These are phyloP conservation scores for Ceratobasidium sp. DNA, from an alignment of 1,284 basidiomycete species.

Conservation along the genomic window DNA sequence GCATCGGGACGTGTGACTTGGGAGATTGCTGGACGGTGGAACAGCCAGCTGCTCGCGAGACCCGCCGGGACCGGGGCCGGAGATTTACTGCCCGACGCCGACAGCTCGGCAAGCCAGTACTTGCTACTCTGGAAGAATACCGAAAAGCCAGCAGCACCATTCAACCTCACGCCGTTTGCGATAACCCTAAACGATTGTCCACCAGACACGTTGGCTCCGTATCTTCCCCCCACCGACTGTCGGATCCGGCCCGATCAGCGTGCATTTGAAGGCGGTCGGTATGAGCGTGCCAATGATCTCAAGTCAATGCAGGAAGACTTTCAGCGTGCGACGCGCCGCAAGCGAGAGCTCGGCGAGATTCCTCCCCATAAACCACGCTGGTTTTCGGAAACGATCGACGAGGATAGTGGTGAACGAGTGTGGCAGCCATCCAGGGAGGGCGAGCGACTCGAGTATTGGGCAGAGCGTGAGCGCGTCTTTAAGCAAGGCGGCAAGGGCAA, in stretches of 20 bases:
- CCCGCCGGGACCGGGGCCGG: constrained; percentile 68
- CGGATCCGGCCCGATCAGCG: constrained; percentile 91
- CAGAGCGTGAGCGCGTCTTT: constrained; percentile 74
- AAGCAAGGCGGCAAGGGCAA: constrained; percentile 49
- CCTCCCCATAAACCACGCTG: constrained; percentile 82
- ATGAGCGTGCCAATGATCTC: constrained; percentile 87
- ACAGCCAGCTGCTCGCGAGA: constrained; percentile 90
- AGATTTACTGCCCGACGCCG: constrained; percentile 76
- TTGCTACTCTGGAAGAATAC: constrained; percentile 94
- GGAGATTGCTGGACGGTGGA: constrained; percentile 97
- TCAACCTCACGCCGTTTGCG: constrained; percentile 95
- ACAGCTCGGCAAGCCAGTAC: constrained; percentile 60
- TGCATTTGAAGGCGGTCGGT: constrained; percentile 92
- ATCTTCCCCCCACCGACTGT: constrained; percentile 91
- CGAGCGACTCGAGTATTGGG: constrained; percentile 80
- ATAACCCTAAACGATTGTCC: constrained; percentile 89
- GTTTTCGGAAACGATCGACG: constrained; percentile 78
- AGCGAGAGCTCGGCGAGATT: constrained; percentile 77
- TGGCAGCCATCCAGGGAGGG: constrained; percentile 73
- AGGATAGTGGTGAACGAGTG: constrained; percentile 84
- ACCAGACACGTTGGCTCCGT: constrained; percentile 68
- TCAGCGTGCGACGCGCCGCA: constrained; percentile 79
- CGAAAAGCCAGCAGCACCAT: constrained; percentile 80
- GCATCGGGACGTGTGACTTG: constrained; percentile 70
- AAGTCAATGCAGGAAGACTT: constrained; percentile 88